Evolutionary conservation across 805 yeast genomes (phyloP), one percentile per base, ranked within the genome.

Genomic region (Candida railenensis): DNA sequence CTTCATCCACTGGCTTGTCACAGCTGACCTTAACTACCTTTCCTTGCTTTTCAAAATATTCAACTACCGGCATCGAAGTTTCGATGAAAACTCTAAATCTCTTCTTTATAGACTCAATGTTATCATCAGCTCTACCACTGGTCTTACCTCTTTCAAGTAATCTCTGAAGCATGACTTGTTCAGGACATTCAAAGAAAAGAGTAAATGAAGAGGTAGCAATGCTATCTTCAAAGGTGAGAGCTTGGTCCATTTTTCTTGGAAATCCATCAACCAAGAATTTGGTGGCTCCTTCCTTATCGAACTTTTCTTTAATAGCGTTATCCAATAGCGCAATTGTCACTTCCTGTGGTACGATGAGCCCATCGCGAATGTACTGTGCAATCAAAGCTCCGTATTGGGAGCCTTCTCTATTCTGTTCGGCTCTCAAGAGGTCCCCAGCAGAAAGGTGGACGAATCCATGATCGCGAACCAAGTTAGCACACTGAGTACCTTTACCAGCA

Each of bases 201-300:
- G 87, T 82, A 66, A 85, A 80, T 21, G 81, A 73, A 51, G 88
- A 85, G 65, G 76, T 85, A 58, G 82, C 94, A 56, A 83, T 65
- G 61, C 81, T 73, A 34, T 86, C 81, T 69, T 92, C 98, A 63
- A 92, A 92, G n/a, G 92, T 87, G 36, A 86, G 49, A 0, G 98
- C 98, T 73, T 92, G 99, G 68, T 94, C 98, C 97, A 94, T 92
- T 65, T 91, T 89, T 64, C 98, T 81, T 42, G 99, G 99, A 78
- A 94, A 92, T 0, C 99, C 99, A 65, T 92, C 99, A 44, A 92
- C 83, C 57, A 92, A 72, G 65, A 91, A 92, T 55, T 81, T 81
- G 44, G 74, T 76, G 20, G 68, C 73, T 14, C 87, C 85, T n/a
- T 73, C 61, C 18, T 48, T 39, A 2, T 55, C 50, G 52, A 65